Percentiles rank a stretch among this genome's conserved stretches.
Conservation (phyloP, 768 basidiomycete species). For the Tulasnella sp. region DNA sequence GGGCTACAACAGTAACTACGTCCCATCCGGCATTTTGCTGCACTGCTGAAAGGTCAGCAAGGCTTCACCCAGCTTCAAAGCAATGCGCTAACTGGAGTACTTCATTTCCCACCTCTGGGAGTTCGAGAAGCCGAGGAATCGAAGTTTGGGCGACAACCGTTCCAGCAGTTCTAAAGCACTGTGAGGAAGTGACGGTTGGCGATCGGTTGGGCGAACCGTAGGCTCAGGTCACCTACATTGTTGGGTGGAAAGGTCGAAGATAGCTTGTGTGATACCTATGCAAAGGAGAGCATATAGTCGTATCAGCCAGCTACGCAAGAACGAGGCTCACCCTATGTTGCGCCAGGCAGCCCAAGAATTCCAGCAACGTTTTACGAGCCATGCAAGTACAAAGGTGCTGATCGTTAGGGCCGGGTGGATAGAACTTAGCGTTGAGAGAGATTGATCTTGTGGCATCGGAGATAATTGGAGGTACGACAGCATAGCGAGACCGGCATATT, state of each 20-base stretch:
- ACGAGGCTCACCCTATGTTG: neutral
- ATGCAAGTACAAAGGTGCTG: neutral
- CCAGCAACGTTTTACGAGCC: neutral
- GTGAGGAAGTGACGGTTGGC: neutral
- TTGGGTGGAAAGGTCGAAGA: neutral
- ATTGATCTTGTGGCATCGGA: neutral
- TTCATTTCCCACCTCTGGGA: neutral
- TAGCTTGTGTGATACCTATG: neutral
- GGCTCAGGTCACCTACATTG: neutral
- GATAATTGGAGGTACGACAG: neutral
- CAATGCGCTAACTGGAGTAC: neutral
- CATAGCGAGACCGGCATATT: neutral
- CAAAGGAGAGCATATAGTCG: neutral
- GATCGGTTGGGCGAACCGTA: neutral
- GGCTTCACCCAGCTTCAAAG: neutral
- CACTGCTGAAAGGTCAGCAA: neutral
- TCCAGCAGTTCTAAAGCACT: neutral
- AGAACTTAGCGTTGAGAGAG: neutral
- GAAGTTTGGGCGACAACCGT: neutral
- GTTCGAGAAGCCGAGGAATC: neutral
- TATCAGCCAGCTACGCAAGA: neutral
- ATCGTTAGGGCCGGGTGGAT: neutral
- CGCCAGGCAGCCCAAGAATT: neutral
- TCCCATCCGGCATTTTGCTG: slow-evolving; percentile 4
- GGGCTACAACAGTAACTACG: neutral